Percentiles rank a stretch among this genome's conserved stretches.
Conservation (phyloP, 164 flowering plant genomes). For the Nymphaea colorata region DNA sequence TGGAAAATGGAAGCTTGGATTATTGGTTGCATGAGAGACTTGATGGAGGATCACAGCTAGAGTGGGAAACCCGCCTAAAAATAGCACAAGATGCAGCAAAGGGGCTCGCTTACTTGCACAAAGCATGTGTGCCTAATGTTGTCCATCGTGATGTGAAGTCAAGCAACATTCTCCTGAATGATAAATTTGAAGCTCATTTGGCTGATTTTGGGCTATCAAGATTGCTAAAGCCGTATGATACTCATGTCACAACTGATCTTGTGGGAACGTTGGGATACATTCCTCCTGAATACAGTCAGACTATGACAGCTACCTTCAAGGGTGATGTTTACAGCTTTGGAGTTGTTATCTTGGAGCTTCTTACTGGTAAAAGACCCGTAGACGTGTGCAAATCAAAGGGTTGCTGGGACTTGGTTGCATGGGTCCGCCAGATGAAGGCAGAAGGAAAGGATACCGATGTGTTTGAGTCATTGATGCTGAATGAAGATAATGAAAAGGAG, state of each 20-base stretch:
- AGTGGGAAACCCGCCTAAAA: slow-evolving; percentile 48
- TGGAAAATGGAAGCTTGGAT: slow-evolving; percentile 88
- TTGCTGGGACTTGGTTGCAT: slow-evolving; percentile 59
- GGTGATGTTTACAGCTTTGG: slow-evolving; percentile 91
- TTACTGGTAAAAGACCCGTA: slow-evolving; percentile 69
- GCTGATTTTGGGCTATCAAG: slow-evolving; percentile 86
- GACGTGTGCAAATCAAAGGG: slow-evolving; percentile 62
- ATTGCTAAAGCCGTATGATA: slow-evolving; percentile 60
- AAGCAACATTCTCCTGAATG: slow-evolving; percentile 74
- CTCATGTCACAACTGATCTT: slow-evolving; percentile 81
- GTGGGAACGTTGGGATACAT: slow-evolving; percentile 86
- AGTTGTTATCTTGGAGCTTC: slow-evolving; percentile 71
- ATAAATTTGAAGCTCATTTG: slow-evolving; percentile 61
- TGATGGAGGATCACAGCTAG: slow-evolving; percentile 36
- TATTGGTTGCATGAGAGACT: slow-evolving; percentile 76
- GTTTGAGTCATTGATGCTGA: slow-evolving; percentile 44
- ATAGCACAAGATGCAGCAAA: slow-evolving; percentile 69
- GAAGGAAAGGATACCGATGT: slow-evolving; percentile 41
- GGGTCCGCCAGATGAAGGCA: slow-evolving; percentile 62
- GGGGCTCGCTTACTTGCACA: slow-evolving; percentile 74
- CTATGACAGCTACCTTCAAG: slow-evolving; percentile 58
- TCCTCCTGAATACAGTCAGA: slow-evolving; percentile 77
- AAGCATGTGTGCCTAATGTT: slow-evolving; percentile 52
- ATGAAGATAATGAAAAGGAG: slow-evolving; percentile 36
- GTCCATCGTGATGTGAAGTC: slow-evolving; percentile 75